Conservation (phyloP, 129 eudicot species). For the Ambrosia trifida region DNA sequence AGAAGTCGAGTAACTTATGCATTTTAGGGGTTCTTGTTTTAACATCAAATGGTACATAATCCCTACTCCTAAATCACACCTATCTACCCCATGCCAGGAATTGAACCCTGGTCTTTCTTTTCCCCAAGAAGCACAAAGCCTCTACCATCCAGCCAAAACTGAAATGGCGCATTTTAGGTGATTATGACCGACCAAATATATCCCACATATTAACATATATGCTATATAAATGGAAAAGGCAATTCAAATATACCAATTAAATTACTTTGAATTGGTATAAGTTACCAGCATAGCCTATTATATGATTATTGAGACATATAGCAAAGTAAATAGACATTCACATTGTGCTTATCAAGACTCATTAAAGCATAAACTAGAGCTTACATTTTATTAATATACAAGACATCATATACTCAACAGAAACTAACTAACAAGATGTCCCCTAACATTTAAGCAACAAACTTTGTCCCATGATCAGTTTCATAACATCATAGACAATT, state of each 20-base stretch:
- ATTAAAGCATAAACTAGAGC: neutral
- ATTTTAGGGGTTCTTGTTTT: too few relatives aligned
- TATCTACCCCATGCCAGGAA: too few relatives aligned
- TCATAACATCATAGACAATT: neutral
- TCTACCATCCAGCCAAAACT: too few relatives aligned
- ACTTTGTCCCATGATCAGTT: slow-evolving; percentile 6
- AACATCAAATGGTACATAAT: too few relatives aligned
- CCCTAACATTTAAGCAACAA: slow-evolving; percentile 21
- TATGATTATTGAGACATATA: neutral
- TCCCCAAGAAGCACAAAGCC: too few relatives aligned
- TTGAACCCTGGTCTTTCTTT: too few relatives aligned
- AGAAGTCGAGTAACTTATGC: too few relatives aligned
- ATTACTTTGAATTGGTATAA: neutral
- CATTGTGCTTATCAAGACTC: neutral
- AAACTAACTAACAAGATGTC: slow-evolving; percentile 7
- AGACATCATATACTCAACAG: neutral
- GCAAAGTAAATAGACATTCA: neutral
- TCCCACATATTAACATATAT: too few relatives aligned
- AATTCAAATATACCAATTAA: neutral
- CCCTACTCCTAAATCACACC: too few relatives aligned
- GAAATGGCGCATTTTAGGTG: too few relatives aligned
- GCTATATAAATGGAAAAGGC: too few relatives aligned
- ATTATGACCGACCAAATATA: too few relatives aligned
- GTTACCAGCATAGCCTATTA: neutral
- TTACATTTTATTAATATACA: neutral